Conservation (phyloP, 139 green algal genomes). For the Chlorella sp. region DNA sequence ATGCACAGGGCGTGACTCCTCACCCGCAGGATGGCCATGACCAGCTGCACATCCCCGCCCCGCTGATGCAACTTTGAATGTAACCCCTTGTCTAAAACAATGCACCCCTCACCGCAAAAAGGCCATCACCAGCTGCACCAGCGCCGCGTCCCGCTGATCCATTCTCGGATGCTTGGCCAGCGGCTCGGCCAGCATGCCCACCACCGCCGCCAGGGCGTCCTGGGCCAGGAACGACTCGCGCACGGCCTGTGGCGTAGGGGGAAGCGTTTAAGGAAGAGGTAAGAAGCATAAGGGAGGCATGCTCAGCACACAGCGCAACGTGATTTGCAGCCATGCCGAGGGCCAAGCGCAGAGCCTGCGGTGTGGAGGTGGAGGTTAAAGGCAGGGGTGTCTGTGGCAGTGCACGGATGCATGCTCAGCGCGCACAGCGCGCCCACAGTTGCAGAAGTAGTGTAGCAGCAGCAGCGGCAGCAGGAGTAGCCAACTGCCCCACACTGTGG, state of each 20-base stretch:
- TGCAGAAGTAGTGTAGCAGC: too few species aligned
- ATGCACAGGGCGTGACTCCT: too few species aligned
- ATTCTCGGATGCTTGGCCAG: conserved; percentile 72
- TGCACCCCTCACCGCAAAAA: conserved; percentile 62
- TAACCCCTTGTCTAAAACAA: not conserved
- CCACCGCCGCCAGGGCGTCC: conserved; percentile 71
- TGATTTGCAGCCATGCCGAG: too few species aligned
- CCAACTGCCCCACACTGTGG: too few species aligned
- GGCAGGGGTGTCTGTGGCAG: too few species aligned
- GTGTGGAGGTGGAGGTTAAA: not conserved
- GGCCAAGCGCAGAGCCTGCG: not conserved
- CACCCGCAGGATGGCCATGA: conserved; percentile 81
- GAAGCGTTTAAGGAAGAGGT: not conserved
- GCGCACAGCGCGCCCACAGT: too few species aligned
- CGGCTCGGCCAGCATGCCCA: conserved; percentile 75
- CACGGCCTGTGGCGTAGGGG: conserved; percentile 29
- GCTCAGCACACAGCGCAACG: too few species aligned
- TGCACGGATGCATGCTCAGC: too few species aligned
- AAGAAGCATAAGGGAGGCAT: too few species aligned
- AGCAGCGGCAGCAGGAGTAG: too few species aligned
- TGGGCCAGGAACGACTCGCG: conserved; percentile 75
- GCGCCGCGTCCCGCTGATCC: conserved; percentile 62
- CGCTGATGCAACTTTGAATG: too few species aligned
- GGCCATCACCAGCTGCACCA: conserved; percentile 89
- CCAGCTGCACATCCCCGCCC: conserved; percentile 86